phyloP scores from a whole-genome alignment of 2,329 filamentous ascomycete species.

The Elsinoe batatas region DNA sequence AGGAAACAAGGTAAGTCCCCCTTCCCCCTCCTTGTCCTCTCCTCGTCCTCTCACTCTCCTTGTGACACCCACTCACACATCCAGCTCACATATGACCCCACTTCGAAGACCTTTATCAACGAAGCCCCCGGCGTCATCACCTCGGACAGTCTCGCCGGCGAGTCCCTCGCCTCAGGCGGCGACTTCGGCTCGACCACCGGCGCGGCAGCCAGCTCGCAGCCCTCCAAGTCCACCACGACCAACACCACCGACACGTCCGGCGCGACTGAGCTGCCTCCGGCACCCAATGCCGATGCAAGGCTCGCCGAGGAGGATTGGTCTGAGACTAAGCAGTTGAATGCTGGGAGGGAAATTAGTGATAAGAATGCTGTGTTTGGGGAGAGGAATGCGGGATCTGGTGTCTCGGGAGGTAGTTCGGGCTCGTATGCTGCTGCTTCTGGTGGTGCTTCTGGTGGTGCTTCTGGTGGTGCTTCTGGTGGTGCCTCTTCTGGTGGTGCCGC shows the following conservation, averaged over 20 bases:
- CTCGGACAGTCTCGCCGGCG: constrained; percentile 64
- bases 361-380: constrained; percentile 20
- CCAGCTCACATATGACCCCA: constrained; percentile 41
- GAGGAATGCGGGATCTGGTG: too few species aligned
- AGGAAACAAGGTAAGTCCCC: constrained; percentile 16
- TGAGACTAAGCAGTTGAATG: constrained; percentile 32
- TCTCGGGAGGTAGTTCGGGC: too few species aligned
- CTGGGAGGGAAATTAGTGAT: constrained; percentile 24
- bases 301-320: constrained; percentile 32
- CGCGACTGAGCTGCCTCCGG: constrained; percentile 42
- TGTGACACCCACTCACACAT: not conserved
- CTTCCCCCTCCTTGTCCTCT: not conserved
- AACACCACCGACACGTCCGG: constrained; percentile 47
- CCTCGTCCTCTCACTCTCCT: too few species aligned
- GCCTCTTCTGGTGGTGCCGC: not conserved
- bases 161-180: constrained; percentile 54
- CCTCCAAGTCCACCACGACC: constrained; percentile 44
- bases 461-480: not conserved
- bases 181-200: constrained; percentile 51
- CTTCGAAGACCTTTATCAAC: constrained; percentile 39
- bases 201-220: constrained; percentile 40
- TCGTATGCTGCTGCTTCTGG: too few species aligned
- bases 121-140: constrained; percentile 57
- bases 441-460: not conserved
- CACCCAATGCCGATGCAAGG: constrained; percentile 37